phyloP scores from a whole-genome alignment of 2,329 filamentous ascomycete genomes.

The Beauveria varroae region DNA sequence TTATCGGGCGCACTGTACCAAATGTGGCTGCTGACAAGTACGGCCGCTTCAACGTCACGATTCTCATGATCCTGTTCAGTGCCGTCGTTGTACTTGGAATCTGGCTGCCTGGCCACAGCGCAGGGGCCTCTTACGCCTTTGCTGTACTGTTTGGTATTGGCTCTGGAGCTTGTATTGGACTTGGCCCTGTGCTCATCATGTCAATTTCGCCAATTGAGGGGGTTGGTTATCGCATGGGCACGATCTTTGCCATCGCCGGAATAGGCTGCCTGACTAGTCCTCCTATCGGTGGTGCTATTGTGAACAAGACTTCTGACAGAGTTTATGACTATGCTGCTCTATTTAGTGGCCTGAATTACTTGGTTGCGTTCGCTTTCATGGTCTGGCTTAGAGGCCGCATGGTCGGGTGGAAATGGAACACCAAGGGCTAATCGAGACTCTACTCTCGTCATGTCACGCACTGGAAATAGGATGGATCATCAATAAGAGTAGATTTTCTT shows the following conservation, averaged over 20 bases:
- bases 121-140: conserved; percentile 49
- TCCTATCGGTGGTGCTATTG: conserved; percentile 53
- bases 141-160: conserved; percentile 54
- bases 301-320: conserved; percentile 18
- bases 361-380: not conserved
- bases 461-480: not conserved
- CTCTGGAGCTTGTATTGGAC: conserved; percentile 51
- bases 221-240: conserved; percentile 55
- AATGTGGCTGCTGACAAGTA: conserved; percentile 29
- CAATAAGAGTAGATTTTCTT: not conserved
- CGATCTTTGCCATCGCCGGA: conserved; percentile 47
- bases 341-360: not conserved
- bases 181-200: conserved; percentile 54
- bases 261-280: conserved; percentile 54
- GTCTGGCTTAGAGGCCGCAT: not conserved
- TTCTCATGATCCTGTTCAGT: conserved; percentile 37
- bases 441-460: not conserved
- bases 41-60: conserved; percentile 29
- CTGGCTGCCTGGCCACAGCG: conserved; percentile 31
- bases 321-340: not conserved
- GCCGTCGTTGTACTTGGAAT: conserved; percentile 30
- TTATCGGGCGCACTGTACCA: conserved; percentile 35
- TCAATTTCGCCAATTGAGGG: conserved; percentile 57
- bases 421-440: not conserved
- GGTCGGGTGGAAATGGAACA: not conserved